Base-by-base conservation (phyloP, 352 stramenopile genomes). In the Peronospora farinosa region DNA sequence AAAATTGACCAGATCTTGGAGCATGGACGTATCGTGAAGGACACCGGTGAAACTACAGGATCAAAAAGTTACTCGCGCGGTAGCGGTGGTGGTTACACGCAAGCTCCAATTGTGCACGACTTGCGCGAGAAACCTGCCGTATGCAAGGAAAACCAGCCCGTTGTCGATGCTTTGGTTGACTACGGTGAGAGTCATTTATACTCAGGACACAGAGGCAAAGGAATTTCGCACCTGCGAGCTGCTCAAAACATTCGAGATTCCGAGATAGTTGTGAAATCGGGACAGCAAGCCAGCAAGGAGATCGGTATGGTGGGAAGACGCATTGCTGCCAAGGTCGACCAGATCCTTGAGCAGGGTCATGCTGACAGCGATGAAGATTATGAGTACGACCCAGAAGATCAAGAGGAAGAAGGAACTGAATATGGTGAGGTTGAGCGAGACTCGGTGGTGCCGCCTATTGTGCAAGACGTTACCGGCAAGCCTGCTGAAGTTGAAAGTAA, bases 1-100 rank as follows among this genome's bases (percentile, higher is more conserved):
- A 91, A 91, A 60, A 87, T 91, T 31, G 73, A 91, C 16, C 77
- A 91, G 54, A 85, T 91, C 23, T 47, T 88, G 11, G 30, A 69
- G 44, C 62, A 85, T n/a, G 75, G 75, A 35, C 77, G 77, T 33
- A 85, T 88, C 33, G 51, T 86, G 1, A 63, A 68, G 21, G 76
- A 87, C 31, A 52, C 53, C 0, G 55, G 55, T 1, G 57, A 60
- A 21, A 53, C 42, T 0, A 54, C 28, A 2, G 47, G 47, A 1
- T 53, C 35, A 11, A 52, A 61, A 13, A 59, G 54, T 23, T 67
- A 60, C 19, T 60, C 63, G 11, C 59, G 51, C 23, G 40, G 63
- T 4, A 81, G 76, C 19, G 65, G 65, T 7, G 59, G 65, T 7
- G 67, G 71, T 0, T 67, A 82, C 36, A 68, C 44, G 7, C 5